Base-by-base conservation (phyloP, 2,329 filamentous ascomycete genomes). In the Penicillium griseofulvum region DNA sequence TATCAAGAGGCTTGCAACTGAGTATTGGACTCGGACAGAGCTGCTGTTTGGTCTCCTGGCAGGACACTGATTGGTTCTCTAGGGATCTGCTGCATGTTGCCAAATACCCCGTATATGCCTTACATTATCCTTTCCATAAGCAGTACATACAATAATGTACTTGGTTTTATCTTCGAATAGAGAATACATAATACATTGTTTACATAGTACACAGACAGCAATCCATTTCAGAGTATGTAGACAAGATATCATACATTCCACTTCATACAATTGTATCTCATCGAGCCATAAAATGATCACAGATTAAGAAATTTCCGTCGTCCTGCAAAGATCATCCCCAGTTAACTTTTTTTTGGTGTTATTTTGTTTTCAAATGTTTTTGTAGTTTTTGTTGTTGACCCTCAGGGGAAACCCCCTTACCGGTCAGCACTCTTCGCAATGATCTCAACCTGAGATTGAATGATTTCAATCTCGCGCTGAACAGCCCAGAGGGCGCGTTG, bases 11-110 rank as follows among this genome's bases (percentile, higher is more conserved):
- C 77, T 80, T 16, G 84, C 90, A 6, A 78, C 81, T 43, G 90
- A 92, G 49, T 95, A 94, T 71, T 94, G 90, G 85, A 90, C 88
- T 76, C 85, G 88, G 66, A 94, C 89, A 11, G 87, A 83, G 70
- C 73, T 97, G 59, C 73, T 97, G 26, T 96, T 97, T 74, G 91
- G 89, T 2, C 76, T 96, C 54, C 74, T 97, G 60, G 80, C 80
- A 5, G 52, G 52, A 36, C 56, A 26, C 19, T 55, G 39, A 55
- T 24, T 17, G n/a, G 1, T 16, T 46, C 2, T 28, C 17, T 17
- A 31, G 26, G 10, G 19, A 11, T 4, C 16, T 36, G 22, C 14
- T 34, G 5, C 17, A 24, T 48, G 5, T 38, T 34, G 34, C 14
- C 47, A 22, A 49, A 29, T n/a, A 5, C 7, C 16, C 16, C 7